phyloP scores from a whole-genome alignment of 116 monocot species.

The Iris pallida region DNA sequence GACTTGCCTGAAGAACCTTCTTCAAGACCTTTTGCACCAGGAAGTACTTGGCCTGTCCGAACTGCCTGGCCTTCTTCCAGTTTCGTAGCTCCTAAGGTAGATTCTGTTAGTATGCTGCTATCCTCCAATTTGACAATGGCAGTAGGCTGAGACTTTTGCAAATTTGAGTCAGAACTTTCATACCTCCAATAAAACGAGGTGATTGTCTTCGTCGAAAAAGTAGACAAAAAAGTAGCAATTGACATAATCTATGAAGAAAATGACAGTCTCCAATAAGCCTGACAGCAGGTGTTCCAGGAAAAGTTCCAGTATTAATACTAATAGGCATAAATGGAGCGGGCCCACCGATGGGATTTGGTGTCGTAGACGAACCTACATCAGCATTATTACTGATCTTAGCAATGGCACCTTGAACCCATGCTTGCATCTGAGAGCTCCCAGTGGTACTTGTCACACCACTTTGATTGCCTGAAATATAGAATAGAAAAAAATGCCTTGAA shows the following conservation, averaged over 20 bases:
- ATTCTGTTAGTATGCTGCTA: constrained; percentile 19
- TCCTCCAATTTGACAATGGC: constrained; percentile 61
- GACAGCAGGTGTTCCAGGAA: constrained; percentile 99
- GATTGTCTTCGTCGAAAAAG: constrained; percentile 82
- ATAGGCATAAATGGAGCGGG: constrained; percentile 84
- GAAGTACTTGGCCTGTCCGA: constrained; percentile 48
- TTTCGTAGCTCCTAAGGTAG: constrained; percentile 42
- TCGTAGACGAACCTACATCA: constrained; percentile 68
- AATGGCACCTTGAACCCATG: constrained; percentile 98
- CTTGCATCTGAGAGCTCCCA: constrained; percentile 93
- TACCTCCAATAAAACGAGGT: constrained; percentile 35
- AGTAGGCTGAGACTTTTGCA: constrained; percentile 48
- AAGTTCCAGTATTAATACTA: constrained; percentile 93
- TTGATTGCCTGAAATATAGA: constrained; percentile 31
- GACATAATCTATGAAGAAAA: constrained; percentile 96
- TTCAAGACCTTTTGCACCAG: constrained; percentile 73
- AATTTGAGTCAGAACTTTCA: constrained; percentile 36
- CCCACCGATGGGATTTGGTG: constrained; percentile 60
- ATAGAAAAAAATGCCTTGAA: neutral
- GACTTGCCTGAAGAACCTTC: constrained; percentile 59
- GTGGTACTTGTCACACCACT: constrained; percentile 40
- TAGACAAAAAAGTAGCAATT: constrained; percentile 84
- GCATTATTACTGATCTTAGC: constrained; percentile 87
- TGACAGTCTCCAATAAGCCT: constrained; percentile 97
- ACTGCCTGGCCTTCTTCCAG: constrained; percentile 59